Evolutionary conservation across 495 filamentous ascomycete species (phyloP).

Genomic region (Trichodelitschia bisporula): DNA sequence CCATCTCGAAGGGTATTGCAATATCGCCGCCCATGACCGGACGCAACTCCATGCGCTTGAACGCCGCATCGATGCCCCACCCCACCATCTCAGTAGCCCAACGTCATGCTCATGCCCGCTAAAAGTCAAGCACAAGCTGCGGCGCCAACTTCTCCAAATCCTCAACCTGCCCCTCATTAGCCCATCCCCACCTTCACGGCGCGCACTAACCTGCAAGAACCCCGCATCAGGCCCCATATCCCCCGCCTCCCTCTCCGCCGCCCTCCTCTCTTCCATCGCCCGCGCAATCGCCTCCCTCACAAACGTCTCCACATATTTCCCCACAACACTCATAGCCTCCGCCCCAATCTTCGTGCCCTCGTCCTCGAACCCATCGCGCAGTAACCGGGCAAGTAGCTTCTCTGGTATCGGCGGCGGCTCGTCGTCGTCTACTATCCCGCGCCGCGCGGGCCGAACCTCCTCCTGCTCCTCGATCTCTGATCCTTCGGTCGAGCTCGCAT

Average conservation of each 20-base stretch:
- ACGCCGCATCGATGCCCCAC: no score
- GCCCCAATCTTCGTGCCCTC: constrained; percentile 46
- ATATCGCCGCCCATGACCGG: no score
- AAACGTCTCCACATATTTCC: constrained; percentile 79
- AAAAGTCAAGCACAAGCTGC: constrained; percentile 77
- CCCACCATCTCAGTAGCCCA: no score
- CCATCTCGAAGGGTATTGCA: no score
- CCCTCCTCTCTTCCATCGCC: constrained; percentile 41
- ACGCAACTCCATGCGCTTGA: no score
- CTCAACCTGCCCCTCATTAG: constrained; percentile 31
- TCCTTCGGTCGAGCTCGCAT: constrained; percentile 1
- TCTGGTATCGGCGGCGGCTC: constrained; percentile 34
- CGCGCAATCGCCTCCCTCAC: constrained; percentile 76
- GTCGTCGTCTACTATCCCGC: constrained; percentile 23
- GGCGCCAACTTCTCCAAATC: constrained; percentile 81
- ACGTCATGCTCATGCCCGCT: no score
- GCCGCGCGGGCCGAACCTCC: constrained; percentile 47
- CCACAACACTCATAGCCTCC: constrained; percentile 55
- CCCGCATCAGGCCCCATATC: constrained; percentile 20
- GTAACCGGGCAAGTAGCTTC: constrained; percentile 43
- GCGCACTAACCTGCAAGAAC: constrained; percentile 59
- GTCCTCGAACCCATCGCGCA: constrained; percentile 56
- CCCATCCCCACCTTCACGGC: no score
- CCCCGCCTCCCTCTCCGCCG: constrained; percentile 15
- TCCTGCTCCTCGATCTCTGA: constrained; percentile 2